Percentiles rank a stretch among this genome's conserved stretches.
Evolutionary conservation across 345 rosid species (phyloP).

Genomic region (Sonneratia caseolaris): DNA sequence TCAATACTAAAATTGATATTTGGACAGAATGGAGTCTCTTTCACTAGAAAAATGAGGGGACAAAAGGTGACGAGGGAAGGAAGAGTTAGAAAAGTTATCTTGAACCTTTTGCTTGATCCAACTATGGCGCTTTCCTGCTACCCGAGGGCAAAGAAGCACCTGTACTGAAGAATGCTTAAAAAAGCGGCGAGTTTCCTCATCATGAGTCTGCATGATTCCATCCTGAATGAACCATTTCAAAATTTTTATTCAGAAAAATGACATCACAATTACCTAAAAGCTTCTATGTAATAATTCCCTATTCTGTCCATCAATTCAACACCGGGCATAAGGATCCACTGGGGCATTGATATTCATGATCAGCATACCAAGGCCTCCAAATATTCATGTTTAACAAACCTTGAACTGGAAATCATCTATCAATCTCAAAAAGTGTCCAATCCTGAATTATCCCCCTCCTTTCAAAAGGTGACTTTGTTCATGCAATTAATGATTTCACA

Average conservation of each 20-base stretch:
- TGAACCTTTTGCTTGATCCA: slow-evolving; percentile 81
- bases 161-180: slow-evolving; percentile 92
- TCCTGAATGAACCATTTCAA: slow-evolving; percentile 41
- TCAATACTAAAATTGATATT: not conserved
- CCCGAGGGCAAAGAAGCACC: slow-evolving; percentile 84
- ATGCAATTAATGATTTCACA: not conserved
- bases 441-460: not conserved
- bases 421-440: not conserved
- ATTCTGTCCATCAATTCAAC: not conserved
- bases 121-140: slow-evolving; percentile 89
- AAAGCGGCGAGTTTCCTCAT: slow-evolving; percentile 90
- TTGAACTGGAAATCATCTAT: not conserved
- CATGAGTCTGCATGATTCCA: slow-evolving; percentile 90
- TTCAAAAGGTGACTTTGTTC: not conserved
- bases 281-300: not conserved
- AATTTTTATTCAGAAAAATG: not conserved
- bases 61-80: not conserved
- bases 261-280: not conserved
- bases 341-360: not conserved
- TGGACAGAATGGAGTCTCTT: not conserved
- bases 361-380: not conserved
- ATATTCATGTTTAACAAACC: not conserved
- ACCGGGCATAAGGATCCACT: not conserved
- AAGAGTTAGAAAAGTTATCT: not conserved
- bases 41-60: not conserved